Conservation (phyloP, 2,329 filamentous ascomycete genomes). For the Fusarium sp. region DNA sequence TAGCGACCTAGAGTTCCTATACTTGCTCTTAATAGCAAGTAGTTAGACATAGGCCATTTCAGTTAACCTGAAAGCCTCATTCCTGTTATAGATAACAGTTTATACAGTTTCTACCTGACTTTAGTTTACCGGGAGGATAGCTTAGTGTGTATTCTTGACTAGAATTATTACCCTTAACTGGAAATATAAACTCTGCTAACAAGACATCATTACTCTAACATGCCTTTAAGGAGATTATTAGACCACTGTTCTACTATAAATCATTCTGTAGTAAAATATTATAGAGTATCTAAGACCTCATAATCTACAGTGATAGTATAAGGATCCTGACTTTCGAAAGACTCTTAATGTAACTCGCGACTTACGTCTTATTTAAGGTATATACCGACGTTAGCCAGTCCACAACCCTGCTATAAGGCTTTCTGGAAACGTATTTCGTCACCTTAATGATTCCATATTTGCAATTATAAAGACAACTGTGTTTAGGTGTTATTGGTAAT, state of each 20-base stretch:
- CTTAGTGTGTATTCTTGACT: neutral
- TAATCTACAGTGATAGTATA: neutral
- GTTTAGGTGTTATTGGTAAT: neutral
- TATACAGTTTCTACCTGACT: neutral
- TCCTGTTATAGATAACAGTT: neutral
- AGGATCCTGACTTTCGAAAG: neutral
- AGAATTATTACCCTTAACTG: neutral
- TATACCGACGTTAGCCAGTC: neutral
- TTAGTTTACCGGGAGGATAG: neutral
- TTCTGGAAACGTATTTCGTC: neutral
- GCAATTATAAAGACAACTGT: neutral
- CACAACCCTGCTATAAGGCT: neutral
- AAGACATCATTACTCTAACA: neutral
- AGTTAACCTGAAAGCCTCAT: accelerated
- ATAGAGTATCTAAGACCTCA: neutral
- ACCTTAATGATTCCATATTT: neutral
- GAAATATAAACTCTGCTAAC: accelerated
- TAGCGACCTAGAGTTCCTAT: accelerated
- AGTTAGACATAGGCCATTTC: neutral
- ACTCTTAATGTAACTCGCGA: neutral
- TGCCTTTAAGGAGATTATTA: accelerated
- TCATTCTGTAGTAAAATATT: accelerated
- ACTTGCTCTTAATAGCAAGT: neutral
- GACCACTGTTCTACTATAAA: neutral
- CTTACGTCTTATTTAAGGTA: neutral